Base-by-base conservation (phyloP, 2,329 filamentous ascomycete genomes). In the Xenosphaeropsis pyriputrescens region DNA sequence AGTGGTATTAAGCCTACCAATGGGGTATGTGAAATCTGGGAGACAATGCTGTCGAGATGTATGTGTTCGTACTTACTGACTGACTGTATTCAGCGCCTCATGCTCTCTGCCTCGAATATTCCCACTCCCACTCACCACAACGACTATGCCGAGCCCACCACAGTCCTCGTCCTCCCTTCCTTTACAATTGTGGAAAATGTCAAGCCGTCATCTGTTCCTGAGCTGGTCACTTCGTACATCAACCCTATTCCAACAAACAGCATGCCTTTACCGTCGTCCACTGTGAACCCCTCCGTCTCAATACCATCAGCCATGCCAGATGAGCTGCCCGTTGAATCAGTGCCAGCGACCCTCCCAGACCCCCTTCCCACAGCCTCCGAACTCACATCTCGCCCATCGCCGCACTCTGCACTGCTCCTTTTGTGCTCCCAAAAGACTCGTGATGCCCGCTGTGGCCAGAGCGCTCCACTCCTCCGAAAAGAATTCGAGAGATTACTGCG, bases 341-440 rank as follows among this genome's bases (percentile, higher is more conserved):
- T 56, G 34, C 51, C 61, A 6, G 40, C 38, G 2, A 53, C 57
- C 7, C 49, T 60, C 9, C 45, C 50, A 12, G 45, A 47, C 35
- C 47, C 49, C 45, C 47, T 53, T 40, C 42, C 49, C 44, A 45
- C 48, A 47, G 51, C 52, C 51, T 44, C 53, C 37, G 54, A 59
- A 40, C 62, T 81, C 29, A 65, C 60, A 22, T 64, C 76, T 15
- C 72, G 75, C 5, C 68, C 80, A 4, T 88, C 78, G 47, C 85
- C 86, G 3, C 89, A 96, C 65, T 70, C 74, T 43, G 86, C 80
- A 46, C 70, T 96, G 18, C 85, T 98, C 52, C 73, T 98, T 36
- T 78, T 98, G 53, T 98, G 91, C 66, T 93, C 84, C 34, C 91
- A 96, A 55, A 77, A 75, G 52, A 95, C 85, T n/a, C 81, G 91